Base-by-base conservation (phyloP, 768 basidiomycete genomes). In the Pleurotus giganteus region DNA sequence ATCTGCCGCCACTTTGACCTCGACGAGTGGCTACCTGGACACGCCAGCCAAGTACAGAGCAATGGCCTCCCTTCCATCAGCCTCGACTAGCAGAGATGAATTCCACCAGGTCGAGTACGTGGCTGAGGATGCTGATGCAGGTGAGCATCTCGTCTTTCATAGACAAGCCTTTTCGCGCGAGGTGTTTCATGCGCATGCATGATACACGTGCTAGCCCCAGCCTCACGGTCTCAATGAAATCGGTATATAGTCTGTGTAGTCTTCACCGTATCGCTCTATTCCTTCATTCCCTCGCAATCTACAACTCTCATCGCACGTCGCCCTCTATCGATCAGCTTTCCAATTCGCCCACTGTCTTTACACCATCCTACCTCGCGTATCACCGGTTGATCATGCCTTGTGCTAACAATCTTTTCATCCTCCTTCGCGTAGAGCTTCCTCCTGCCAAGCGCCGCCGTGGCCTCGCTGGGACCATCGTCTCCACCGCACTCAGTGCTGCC, bases 401-500 rank as follows among this genome's bases (percentile, higher is more conserved):
- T 34, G 68, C 70, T 41, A 58, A 61, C 56, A 69, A 69, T 60
- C 67, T 81, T 58, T 68, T 81, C 57, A 64, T 81, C 55, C 63
- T 78, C 53, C 67, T 80, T 53, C 73, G 81, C 75, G 70, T 86
- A 91, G 89, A 90, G 65, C 66, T 86, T 47, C 83, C 84, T 31
- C 85, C 89, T 44, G 74, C 83, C 61, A 93, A 92, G 76, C 85
- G 86, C 65, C 88, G 89, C 57, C 83, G 87, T 28, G 86, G 86
- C 57, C 78, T 92, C 69, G 86, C 89, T 59, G 89, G 89, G 58
- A 86, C 88, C 55, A 86, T 94, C 63, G 82, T 92, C 58, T 88
- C 89, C 13, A 89, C 89, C 28, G 91, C 91, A 53, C 74, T 93
- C 70, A 89, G 81, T 71, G 90, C 91, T 59, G 91, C 89, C 43